Evolutionary conservation across 331 rosid species (phyloP).

Genomic region (Dryas integrifolia): DNA sequence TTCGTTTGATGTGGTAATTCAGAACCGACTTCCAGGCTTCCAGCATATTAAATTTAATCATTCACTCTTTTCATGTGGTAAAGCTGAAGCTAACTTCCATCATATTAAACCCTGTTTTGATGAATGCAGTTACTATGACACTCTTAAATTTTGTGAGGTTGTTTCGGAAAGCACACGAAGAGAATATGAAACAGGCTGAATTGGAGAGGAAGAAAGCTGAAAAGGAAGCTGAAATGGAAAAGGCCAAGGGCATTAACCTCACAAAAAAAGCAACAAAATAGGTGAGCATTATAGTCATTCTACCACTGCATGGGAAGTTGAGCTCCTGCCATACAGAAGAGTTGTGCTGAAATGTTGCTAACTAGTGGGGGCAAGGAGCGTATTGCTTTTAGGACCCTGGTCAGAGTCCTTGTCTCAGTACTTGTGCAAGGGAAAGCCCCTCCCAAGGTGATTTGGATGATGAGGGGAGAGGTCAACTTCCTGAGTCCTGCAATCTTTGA

Average conservation of each 20-base stretch:
- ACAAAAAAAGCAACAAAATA: constrained; percentile 63
- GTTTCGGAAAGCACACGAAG: constrained; percentile 94
- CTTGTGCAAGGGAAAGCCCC: constrained; percentile 42
- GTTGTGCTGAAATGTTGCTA: constrained; percentile 35
- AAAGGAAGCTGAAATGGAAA: constrained; percentile 95
- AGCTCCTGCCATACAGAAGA: constrained; percentile 41
- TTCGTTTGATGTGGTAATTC: neutral
- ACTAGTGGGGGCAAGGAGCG: constrained; percentile 19
- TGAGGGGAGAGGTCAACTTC: constrained; percentile 36
- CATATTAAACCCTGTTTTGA: constrained; percentile 31
- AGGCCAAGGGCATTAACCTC: constrained; percentile 76
- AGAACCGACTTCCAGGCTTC: neutral
- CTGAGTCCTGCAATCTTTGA: constrained; percentile 34
- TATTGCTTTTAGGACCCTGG: constrained; percentile 36
- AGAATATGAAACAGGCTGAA: constrained; percentile 88
- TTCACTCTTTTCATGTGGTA: constrained; percentile 11
- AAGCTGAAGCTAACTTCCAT: constrained; percentile 28
- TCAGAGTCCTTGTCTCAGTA: constrained; percentile 28
- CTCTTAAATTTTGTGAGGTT: constrained; percentile 72
- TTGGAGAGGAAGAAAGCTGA: constrained; percentile 87
- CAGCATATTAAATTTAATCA: neutral
- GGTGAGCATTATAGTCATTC: constrained; percentile 42
- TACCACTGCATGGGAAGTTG: constrained; percentile 34
- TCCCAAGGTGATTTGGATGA: constrained; percentile 25
- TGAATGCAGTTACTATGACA: constrained; percentile 74